A percentile compares a stretch with the other conserved stretches of the same genome.
phyloP scores from a whole-genome alignment of 208 protist species.

The Entamoeba dispar region DNA sequence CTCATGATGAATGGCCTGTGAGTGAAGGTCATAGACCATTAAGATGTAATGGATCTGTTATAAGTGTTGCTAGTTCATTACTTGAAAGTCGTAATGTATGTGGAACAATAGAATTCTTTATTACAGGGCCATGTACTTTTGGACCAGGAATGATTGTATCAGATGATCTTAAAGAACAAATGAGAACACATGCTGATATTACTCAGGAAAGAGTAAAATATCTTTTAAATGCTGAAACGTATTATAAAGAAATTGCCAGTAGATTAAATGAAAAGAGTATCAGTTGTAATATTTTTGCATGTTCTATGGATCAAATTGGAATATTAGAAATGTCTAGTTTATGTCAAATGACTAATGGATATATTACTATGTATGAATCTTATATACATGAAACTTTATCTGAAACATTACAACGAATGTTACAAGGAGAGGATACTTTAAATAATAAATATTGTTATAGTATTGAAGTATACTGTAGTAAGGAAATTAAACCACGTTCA shows the following conservation, averaged over 20 bases:
- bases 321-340: slow-evolving; percentile 12
- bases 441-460: neutral
- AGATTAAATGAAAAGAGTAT: neutral
- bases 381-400: neutral
- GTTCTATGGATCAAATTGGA: slow-evolving; percentile 8
- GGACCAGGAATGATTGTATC: slow-evolving; percentile 13
- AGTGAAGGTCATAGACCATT: too few relatives aligned
- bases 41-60: too few relatives aligned
- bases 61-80: too few relatives aligned
- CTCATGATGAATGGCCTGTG: too few relatives aligned
- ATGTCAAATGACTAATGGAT: neutral
- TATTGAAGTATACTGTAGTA: too few relatives aligned
- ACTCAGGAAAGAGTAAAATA: neutral
- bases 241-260: neutral
- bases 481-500: neutral
- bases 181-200: slow-evolving; percentile 6
- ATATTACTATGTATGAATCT: neutral
- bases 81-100: too few relatives aligned
- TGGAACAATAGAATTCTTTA: slow-evolving; percentile 8
- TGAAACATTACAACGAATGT: neutral
- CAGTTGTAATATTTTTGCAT: slow-evolving; percentile 11
- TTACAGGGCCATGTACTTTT: slow-evolving; percentile 4
- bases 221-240: neutral
- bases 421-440: neutral
- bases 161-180: neutral